Conservation (phyloP, 371 early-diverging fungal species). For the Apophysomyces ossiformis region DNA sequence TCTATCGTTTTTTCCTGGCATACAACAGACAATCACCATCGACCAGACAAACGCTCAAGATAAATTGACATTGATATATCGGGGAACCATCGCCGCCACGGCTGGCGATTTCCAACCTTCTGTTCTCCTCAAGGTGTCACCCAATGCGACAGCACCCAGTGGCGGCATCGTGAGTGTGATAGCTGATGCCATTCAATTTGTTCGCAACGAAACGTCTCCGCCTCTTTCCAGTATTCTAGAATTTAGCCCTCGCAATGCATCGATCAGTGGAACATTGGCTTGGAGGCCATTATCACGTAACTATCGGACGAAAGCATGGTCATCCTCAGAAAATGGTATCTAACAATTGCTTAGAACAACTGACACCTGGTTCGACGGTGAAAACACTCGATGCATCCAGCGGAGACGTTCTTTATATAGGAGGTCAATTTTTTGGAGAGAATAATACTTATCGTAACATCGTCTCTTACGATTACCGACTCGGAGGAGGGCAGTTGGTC, state of each 20-base stretch:
- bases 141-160: conserved; percentile 26
- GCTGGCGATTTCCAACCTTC: conserved; percentile 33
- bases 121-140: conserved; percentile 25
- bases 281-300: conserved; percentile 42
- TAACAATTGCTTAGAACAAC: conserved; percentile 30
- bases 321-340: too few species aligned
- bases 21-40: conserved; percentile 33
- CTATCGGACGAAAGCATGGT: neutral
- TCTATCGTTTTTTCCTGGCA: conserved; percentile 45
- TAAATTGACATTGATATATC: conserved; percentile 50
- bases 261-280: conserved; percentile 26
- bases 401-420: conserved; percentile 38
- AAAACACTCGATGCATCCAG: conserved; percentile 29
- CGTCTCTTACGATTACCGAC: conserved; percentile 34
- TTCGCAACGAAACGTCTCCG: conserved; percentile 36
- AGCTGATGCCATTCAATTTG: conserved; percentile 41
- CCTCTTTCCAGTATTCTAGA: conserved; percentile 38
- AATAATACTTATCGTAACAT: conserved; percentile 33
- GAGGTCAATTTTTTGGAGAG: conserved; percentile 35
- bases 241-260: conserved; percentile 38
- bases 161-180: conserved; percentile 28
- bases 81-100: conserved; percentile 49
- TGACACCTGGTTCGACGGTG: conserved; percentile 33
- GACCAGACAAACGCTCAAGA: conserved; percentile 53
- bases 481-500: conserved; percentile 15